Percentiles rank a stretch among this genome's conserved stretches.
Evolutionary conservation across 2,329 filamentous ascomycete species (phyloP).

Genomic region (Penicillium sp.): DNA sequence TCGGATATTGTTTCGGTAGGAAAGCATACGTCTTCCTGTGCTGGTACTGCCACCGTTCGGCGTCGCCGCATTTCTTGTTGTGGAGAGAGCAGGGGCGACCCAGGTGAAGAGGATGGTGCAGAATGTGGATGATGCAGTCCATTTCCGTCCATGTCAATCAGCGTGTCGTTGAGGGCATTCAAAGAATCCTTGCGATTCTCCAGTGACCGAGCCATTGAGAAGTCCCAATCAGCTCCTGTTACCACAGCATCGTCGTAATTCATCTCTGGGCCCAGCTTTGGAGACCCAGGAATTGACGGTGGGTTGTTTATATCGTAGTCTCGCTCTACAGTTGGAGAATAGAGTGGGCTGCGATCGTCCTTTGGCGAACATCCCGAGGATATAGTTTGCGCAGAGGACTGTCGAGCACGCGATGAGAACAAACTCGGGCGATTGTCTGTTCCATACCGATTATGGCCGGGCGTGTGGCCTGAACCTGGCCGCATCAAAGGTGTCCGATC

Average conservation of each 20-base stretch:
- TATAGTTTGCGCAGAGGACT: conserved; percentile 27
- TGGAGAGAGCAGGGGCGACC: conserved; percentile 41
- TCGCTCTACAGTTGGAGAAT: conserved; percentile 27
- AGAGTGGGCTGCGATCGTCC: conserved; percentile 25
- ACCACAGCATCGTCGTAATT: conserved; percentile 56
- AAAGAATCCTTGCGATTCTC: conserved; percentile 36
- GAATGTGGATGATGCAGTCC: conserved; percentile 22
- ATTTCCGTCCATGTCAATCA: conserved; percentile 48
- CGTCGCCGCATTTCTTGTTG: conserved; percentile 47
- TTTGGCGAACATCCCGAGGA: conserved; percentile 34
- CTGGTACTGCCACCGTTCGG: conserved; percentile 62
- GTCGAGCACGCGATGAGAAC: conserved; percentile 28
- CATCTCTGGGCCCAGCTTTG: conserved; percentile 53
- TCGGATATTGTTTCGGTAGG: conserved; percentile 77
- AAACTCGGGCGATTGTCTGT: conserved; percentile 31
- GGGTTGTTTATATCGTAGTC: conserved; percentile 66
- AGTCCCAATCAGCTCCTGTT: conserved; percentile 45
- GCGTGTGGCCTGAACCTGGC: conserved; percentile 30
- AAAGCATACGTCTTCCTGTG: conserved; percentile 89
- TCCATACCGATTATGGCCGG: conserved; percentile 38
- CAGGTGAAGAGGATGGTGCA: conserved; percentile 38
- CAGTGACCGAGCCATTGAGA: conserved; percentile 37
- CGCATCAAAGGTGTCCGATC: conserved; percentile 59
- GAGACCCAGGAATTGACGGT: conserved; percentile 61
- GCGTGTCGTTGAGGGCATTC: conserved; percentile 37